A percentile compares a stretch with the other conserved stretches of the same genome.
Conservation (phyloP, 257 asterid species). For the Sherardia arvensis region DNA sequence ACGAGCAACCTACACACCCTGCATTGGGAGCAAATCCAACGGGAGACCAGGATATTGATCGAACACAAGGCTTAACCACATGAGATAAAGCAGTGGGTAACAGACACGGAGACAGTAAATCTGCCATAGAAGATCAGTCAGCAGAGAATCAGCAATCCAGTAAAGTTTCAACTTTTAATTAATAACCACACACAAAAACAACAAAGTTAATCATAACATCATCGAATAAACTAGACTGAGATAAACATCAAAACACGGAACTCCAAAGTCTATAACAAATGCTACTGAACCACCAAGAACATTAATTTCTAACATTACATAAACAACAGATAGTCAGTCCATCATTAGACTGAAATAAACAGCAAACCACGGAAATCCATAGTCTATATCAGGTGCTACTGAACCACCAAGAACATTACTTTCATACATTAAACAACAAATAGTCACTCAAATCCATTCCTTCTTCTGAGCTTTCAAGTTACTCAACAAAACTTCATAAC, state of each 20-base stretch:
- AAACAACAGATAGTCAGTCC: too few relatives aligned
- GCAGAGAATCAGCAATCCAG: conserved; percentile 5
- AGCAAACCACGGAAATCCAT: too few relatives aligned
- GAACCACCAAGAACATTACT: background rate
- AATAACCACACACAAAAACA: too few relatives aligned
- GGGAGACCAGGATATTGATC: conserved; percentile 94
- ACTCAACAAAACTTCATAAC: background rate
- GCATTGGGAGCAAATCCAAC: conserved; percentile 71
- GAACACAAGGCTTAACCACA: conserved; percentile 56
- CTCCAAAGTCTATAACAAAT: background rate
- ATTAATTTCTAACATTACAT: too few relatives aligned
- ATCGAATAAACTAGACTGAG: background rate
- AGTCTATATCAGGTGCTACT: too few relatives aligned
- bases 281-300: too few relatives aligned
- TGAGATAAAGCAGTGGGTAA: conserved; percentile 55
- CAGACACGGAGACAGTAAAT: conserved; percentile 59
- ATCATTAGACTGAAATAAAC: too few relatives aligned
- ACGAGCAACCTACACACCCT: conserved; percentile 38
- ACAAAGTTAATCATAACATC: background rate
- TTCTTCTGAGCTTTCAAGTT: background rate
- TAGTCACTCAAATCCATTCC: background rate
- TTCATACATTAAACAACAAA: background rate
- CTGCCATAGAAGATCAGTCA: conserved; percentile 20
- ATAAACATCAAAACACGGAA: too few relatives aligned
- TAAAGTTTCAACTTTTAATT: background rate